Base-by-base conservation (phyloP, 2,329 filamentous ascomycete genomes). In the Cladosporium colombiae region DNA sequence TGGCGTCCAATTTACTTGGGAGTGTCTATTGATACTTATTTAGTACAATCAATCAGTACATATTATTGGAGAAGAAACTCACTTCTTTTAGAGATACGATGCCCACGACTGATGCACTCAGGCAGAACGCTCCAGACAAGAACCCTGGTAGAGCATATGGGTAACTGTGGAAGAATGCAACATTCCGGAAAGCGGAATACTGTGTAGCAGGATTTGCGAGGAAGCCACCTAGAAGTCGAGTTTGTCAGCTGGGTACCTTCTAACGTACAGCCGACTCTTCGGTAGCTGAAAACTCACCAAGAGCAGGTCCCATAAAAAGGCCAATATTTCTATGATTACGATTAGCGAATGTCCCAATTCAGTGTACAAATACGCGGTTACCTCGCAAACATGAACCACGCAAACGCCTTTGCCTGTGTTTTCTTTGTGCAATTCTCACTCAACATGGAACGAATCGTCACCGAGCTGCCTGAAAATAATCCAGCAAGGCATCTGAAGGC, bases 361-460 rank as follows among this genome's bases (percentile, higher is more conserved):
- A n/a, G 16, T 25, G 27, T 27, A n/a, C 29, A 29, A n/a, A 87
- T 29, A 16, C 14, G n/a, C 35, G 3, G 14, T 31, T 46, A 59
- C 56, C 87, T 69, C 0, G 85, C 82, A 73, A 94, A 91, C 11
- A 90, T 89, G 74, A 93, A 93, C 81, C 87, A 90, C 72, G 88
- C 88, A 73, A 93, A 95, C 0, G 89, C 87, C 31, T 83, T 80
- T 0, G 91, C 91, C 77, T 93, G 91, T 0, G 88, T 93, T 68
- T 85, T 83, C 5, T 84, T 79, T 0, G 88, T 91, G 75, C 87
- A 89, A 70, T 88, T 86, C 77, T 95, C 91, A 21, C 86, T 85
- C 33, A 94, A 82, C 89, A 94, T 93, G 7, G 91, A 88, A 31
- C 91, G 84, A 64, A 94, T 86, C 6, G 91, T 90, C 68, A 94